phyloP scores from a whole-genome alignment of 176 grass and related monocot species.

The Rhynchospora pubera region DNA sequence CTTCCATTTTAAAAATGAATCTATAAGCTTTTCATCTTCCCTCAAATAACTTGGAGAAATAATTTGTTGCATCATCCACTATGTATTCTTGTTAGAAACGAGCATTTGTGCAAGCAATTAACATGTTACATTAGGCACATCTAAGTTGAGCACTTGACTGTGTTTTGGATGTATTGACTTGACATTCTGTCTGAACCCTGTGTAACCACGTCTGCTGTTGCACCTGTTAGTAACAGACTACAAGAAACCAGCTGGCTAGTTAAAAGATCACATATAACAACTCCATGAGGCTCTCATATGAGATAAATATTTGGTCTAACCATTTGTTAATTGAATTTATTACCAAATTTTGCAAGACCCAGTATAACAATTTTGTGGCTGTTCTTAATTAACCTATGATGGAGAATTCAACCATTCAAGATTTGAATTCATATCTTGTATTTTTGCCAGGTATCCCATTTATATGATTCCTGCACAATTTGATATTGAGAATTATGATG shows the following conservation, averaged over 20 bases:
- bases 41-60: background rate
- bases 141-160: background rate
- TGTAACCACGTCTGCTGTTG: background rate
- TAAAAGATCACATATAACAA: no score
- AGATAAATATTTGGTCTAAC: no score
- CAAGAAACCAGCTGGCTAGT: background rate
- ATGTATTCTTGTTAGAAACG: background rate
- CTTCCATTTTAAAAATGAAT: conserved; percentile 5
- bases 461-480: conserved; percentile 73
- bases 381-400: background rate
- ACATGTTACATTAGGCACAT: background rate
- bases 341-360: no score
- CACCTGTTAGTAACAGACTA: background rate
- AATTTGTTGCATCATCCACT: background rate
- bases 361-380: no score
- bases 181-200: background rate
- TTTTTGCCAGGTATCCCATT: conserved; percentile 83
- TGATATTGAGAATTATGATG: conserved; percentile 53
- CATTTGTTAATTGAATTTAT: no score
- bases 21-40: conserved; percentile 2
- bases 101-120: background rate
- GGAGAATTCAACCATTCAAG: background rate
- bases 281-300: no score
- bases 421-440: conserved; percentile 25
- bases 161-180: background rate